Evolutionary conservation across 2,329 filamentous ascomycete genomes (phyloP).

Genomic region (Ophiostoma triangulosporum): DNA sequence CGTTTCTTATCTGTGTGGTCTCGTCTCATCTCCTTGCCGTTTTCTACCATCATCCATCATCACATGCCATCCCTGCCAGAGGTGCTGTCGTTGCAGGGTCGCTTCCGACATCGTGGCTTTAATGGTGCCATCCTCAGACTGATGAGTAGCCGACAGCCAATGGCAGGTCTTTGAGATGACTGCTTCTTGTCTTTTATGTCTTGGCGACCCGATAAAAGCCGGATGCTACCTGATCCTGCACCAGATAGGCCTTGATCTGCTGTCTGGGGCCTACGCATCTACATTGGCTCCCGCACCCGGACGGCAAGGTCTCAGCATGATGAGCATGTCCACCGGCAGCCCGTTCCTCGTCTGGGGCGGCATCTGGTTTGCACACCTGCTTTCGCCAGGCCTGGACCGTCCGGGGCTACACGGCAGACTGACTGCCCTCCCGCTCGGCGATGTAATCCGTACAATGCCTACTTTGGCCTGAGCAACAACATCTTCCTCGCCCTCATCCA

Average conservation of each 20-base stretch:
- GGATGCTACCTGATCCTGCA: no score
- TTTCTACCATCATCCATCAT: no score
- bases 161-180: background rate
- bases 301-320: slow-evolving; percentile 64
- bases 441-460: slow-evolving; percentile 45
- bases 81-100: no score
- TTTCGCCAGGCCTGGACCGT: slow-evolving; percentile 50
- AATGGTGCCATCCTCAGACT: background rate
- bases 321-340: slow-evolving; percentile 57
- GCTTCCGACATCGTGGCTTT: background rate
- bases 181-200: no score
- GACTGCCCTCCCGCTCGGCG: slow-evolving; percentile 42
- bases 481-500: slow-evolving; percentile 46
- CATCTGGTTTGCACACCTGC: slow-evolving; percentile 59
- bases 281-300: slow-evolving; percentile 65
- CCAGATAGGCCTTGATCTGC: no score
- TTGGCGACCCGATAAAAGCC: no score
- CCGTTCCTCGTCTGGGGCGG: slow-evolving; percentile 61
- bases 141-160: background rate
- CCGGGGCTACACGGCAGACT: slow-evolving; percentile 40
- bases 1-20: no score
- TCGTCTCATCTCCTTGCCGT: no score
- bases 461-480: slow-evolving; percentile 44
- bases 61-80: no score
- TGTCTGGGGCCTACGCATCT: no score